Percentiles rank a stretch among this genome's conserved stretches.
Conservation (phyloP, 2,329 filamentous ascomycete species). For the Blastomyces gilchristii region DNA sequence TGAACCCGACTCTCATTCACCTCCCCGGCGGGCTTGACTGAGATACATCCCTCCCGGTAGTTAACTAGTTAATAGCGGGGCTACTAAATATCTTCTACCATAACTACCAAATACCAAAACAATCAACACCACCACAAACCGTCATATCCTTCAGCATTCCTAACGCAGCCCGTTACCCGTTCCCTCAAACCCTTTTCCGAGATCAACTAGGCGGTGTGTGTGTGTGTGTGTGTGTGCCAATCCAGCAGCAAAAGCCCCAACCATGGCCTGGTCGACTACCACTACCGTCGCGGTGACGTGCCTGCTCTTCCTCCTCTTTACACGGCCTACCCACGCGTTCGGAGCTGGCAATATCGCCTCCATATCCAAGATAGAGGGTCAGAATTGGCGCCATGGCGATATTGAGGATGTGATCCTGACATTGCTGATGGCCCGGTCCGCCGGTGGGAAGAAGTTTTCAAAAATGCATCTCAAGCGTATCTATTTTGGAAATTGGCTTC, state of each 20-base stretch:
- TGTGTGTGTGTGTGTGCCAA: not conserved
- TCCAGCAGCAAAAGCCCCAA: not conserved
- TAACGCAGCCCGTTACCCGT: not conserved
- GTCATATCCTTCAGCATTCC: not conserved
- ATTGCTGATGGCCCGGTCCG: constrained; percentile 53
- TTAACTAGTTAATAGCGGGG: not conserved
- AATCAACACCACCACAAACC: not conserved
- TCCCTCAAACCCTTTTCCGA: not conserved
- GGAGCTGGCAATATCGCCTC: constrained; percentile 83
- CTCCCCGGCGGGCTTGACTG: not conserved
- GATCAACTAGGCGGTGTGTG: not conserved
- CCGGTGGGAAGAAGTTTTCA: constrained; percentile 70
- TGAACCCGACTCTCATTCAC: not conserved
- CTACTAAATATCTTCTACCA: not conserved
- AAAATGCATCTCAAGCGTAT: constrained; percentile 80
- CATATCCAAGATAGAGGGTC: constrained; percentile 67
- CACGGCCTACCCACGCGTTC: constrained; percentile 62
- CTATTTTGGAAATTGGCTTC: constrained; percentile 94
- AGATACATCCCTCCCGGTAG: not conserved
- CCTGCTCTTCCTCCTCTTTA: constrained; percentile 54
- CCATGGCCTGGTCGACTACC: constrained; percentile 20
- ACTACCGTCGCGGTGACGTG: constrained; percentile 33
- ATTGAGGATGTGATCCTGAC: constrained; percentile 83
- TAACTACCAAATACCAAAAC: not conserved
- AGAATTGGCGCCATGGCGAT: constrained; percentile 85